phyloP scores from a whole-genome alignment of 208 protist species.

The Trypanosoma caninum region DNA sequence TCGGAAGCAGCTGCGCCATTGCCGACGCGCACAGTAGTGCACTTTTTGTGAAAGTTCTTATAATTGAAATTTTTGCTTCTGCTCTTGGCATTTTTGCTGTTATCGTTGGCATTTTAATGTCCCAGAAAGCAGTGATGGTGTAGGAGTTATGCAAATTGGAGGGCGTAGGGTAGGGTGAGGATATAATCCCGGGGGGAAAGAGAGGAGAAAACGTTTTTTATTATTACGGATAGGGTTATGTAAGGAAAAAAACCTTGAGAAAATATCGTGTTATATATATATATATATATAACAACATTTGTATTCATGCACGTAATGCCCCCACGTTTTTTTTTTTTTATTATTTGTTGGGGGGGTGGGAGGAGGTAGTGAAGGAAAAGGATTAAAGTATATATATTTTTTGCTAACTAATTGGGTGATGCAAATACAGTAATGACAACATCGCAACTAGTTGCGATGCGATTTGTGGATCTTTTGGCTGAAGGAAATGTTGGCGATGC shows the following conservation, averaged over 20 bases:
- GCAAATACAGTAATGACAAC: constrained; percentile 34
- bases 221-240: background rate
- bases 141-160: constrained; percentile 19
- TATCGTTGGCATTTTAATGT: constrained; percentile 96
- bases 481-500: constrained; percentile 58
- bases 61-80: constrained; percentile 98
- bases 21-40: constrained; percentile 93
- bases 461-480: constrained; percentile 56
- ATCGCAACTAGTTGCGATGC: constrained; percentile 52
- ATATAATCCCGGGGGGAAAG: background rate
- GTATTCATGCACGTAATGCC: background rate
- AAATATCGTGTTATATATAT: background rate
- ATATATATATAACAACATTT: constrained; percentile 5
- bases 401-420: no score
- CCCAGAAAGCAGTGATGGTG: constrained; percentile 80
- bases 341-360: background rate
- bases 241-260: background rate
- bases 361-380: background rate
- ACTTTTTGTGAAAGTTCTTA: constrained; percentile 97
- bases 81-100: constrained; percentile 98
- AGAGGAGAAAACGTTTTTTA: background rate
- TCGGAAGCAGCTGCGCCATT: constrained; percentile 95
- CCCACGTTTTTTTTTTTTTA: constrained; percentile 5
- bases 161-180: background rate
- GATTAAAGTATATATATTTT: background rate